phyloP scores from a whole-genome alignment of 768 basidiomycete genomes.

The Leccinellum rugosiceps region DNA sequence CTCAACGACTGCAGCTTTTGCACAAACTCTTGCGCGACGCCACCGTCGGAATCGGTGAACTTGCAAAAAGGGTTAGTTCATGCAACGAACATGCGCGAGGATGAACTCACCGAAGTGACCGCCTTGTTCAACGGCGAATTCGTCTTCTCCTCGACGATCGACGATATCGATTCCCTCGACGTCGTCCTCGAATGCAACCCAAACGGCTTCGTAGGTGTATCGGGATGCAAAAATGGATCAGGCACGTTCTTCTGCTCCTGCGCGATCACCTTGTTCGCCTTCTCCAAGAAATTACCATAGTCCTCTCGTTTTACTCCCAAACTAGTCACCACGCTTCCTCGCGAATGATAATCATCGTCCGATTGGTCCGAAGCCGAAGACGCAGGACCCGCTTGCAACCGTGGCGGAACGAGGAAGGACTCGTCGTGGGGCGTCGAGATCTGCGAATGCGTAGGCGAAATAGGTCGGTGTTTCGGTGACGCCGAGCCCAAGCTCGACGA shows the following conservation, averaged over 20 bases:
- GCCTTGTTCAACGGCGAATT: constrained; percentile 94
- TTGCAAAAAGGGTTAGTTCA: constrained; percentile 26
- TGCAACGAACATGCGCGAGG: not conserved
- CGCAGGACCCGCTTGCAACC: constrained; percentile 29
- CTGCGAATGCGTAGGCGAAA: constrained; percentile 64
- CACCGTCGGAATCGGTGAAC: constrained; percentile 94
- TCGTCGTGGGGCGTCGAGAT: constrained; percentile 50
- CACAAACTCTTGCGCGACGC: constrained; percentile 86
- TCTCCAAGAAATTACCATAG: constrained; percentile 79
- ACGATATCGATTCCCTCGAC: constrained; percentile 88
- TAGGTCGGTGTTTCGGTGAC: constrained; percentile 38
- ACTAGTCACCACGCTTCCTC: constrained; percentile 25
- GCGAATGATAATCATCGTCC: constrained; percentile 57
- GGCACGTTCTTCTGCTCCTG: constrained; percentile 73
- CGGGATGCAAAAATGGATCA: constrained; percentile 74
- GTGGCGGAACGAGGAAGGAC: constrained; percentile 35
- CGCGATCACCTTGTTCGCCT: constrained; percentile 80
- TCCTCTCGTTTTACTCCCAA: constrained; percentile 34
- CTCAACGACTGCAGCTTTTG: constrained; percentile 75
- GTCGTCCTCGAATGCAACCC: constrained; percentile 75
- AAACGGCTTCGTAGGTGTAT: constrained; percentile 73
- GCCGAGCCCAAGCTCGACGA: constrained; percentile 48
- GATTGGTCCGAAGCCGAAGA: constrained; percentile 50
- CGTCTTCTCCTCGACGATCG: constrained; percentile 87
- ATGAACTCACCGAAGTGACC: constrained; percentile 66